Evolutionary conservation across 805 yeast species (phyloP).

Genomic region (Pichia eremophila): DNA sequence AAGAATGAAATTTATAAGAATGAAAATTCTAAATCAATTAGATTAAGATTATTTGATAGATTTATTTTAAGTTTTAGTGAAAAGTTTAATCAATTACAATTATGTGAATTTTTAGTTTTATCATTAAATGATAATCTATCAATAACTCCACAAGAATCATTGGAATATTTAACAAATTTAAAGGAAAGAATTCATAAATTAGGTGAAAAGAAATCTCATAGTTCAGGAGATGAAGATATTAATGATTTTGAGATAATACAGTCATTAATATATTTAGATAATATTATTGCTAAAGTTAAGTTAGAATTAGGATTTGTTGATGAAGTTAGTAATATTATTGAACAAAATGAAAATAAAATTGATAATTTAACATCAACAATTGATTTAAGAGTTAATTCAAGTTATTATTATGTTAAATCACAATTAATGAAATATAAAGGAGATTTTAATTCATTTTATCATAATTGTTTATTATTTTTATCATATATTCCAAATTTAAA

Average conservation of each 20-base stretch:
- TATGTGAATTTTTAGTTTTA: slow-evolving; percentile 61
- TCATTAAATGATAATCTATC: slow-evolving; percentile 30
- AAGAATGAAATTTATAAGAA: slow-evolving; percentile 48
- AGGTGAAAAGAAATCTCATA: slow-evolving; percentile 25
- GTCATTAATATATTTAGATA: slow-evolving; percentile 48
- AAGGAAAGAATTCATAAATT: slow-evolving; percentile 36
- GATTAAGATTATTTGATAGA: slow-evolving; percentile 58
- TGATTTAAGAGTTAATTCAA: slow-evolving; percentile 64
- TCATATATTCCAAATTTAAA: slow-evolving; percentile 54
- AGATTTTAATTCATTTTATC: slow-evolving; percentile 76
- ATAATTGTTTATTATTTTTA: slow-evolving; percentile 70
- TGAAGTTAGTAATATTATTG: slow-evolving; percentile 61
- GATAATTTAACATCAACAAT: slow-evolving; percentile 43
- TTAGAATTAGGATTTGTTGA: slow-evolving; percentile 42
- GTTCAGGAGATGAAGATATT: slow-evolving; percentile 22
- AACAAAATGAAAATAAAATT: slow-evolving; percentile 46
- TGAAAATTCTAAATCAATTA: slow-evolving; percentile 42
- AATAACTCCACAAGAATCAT: slow-evolving; percentile 36
- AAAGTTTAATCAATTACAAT: slow-evolving; percentile 70
- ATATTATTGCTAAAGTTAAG: slow-evolving; percentile 69
- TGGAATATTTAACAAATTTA: slow-evolving; percentile 37
- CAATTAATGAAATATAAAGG: slow-evolving; percentile 63
- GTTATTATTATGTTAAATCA: slow-evolving; percentile 73
- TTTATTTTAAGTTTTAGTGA: slow-evolving; percentile 60
- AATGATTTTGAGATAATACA: slow-evolving; percentile 29